Conservation (phyloP, 139 green algal genomes). For the Chlamydomonas incerta region DNA sequence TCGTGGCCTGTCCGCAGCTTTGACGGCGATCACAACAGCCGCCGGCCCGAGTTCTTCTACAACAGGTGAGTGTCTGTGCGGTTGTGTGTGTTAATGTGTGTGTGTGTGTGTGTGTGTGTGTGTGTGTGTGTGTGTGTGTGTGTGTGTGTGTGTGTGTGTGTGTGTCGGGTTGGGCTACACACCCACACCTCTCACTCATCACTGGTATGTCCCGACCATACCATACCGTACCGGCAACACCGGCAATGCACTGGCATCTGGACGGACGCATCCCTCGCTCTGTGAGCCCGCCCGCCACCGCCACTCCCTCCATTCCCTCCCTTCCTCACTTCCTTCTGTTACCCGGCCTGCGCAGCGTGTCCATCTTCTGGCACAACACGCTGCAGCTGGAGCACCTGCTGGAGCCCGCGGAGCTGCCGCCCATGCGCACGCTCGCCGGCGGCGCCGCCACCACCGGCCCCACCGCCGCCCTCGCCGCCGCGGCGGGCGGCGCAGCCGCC, state of each 20-base stretch:
- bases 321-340: background rate
- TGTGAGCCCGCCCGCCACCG: background rate
- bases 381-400: constrained; percentile 69
- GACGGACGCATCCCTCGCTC: background rate
- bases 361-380: constrained; percentile 90
- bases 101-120: too few species aligned
- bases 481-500: background rate
- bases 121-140: too few species aligned
- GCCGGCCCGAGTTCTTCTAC: constrained; percentile 90
- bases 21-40: constrained; percentile 95
- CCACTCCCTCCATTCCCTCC: background rate
- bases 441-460: too few species aligned
- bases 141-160: too few species aligned
- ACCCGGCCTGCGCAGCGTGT: constrained; percentile 44
- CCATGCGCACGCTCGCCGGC: background rate
- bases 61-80: constrained; percentile 45
- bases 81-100: too few species aligned
- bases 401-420: constrained; percentile 38
- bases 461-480: too few species aligned
- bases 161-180: too few species aligned
- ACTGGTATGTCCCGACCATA: too few species aligned
- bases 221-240: too few species aligned
- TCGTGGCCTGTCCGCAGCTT: constrained; percentile 83
- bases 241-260: too few species aligned
- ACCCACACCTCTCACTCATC: too few species aligned